Percentiles rank a stretch among this genome's conserved stretches.
Conservation (phyloP, 176 grass and related monocot genomes). For the Bolboschoenus planiculmis region DNA sequence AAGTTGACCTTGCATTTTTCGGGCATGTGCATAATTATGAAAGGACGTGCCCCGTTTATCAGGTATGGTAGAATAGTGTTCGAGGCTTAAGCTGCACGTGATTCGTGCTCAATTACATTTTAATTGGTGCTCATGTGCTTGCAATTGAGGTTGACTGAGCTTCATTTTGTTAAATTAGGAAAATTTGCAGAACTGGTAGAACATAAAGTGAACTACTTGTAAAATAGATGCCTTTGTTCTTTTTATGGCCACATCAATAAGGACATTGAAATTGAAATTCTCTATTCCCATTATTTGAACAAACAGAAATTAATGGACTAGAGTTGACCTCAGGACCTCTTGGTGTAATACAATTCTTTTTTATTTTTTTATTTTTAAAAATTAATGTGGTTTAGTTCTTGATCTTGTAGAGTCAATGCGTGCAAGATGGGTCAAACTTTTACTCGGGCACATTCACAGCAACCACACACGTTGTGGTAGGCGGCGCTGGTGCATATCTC, state of each 20-base stretch:
- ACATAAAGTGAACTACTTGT: neutral
- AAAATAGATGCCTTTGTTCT: neutral
- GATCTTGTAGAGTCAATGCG: slow-evolving; percentile 47
- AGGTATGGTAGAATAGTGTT: slow-evolving; percentile 22
- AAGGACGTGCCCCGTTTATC: slow-evolving; percentile 68
- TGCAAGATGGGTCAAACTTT: slow-evolving; percentile 34
- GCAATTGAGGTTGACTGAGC: neutral
- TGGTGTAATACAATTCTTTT: neutral
- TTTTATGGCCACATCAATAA: slow-evolving; percentile 51
- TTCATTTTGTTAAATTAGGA: neutral
- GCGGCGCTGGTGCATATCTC: slow-evolving; percentile 51
- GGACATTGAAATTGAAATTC: neutral
- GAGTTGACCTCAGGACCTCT: neutral
- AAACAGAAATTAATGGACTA: neutral
- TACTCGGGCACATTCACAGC: slow-evolving; percentile 54
- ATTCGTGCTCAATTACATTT: neutral
- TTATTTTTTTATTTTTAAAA: neutral
- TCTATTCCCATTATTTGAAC: neutral
- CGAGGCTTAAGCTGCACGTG: neutral
- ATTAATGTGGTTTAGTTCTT: neutral
- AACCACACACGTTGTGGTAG: slow-evolving; percentile 63
- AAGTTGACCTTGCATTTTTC: slow-evolving; percentile 71
- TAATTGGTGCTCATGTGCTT: neutral
- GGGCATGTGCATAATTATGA: slow-evolving; percentile 91
- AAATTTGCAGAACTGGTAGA: neutral